Percentiles rank a stretch among this genome's conserved stretches.
Conservation (phyloP, 352 stramenopile genomes). For the Globisporangium orthogonon region DNA sequence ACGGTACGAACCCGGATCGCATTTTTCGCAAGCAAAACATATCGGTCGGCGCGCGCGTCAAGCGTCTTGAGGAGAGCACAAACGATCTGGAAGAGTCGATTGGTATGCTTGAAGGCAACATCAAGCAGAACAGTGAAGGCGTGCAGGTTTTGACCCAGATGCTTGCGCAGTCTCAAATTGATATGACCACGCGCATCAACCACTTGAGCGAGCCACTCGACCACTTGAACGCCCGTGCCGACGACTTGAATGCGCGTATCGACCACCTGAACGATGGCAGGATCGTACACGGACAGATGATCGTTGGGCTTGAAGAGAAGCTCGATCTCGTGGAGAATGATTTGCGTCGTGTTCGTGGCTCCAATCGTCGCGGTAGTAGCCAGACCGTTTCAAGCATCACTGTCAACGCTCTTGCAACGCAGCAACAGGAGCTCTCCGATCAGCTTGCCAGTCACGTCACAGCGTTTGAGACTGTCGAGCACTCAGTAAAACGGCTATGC, state of each 20-base stretch:
- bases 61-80: conserved; percentile 46
- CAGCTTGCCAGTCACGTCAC: conserved; percentile 22
- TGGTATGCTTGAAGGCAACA: conserved; percentile 33
- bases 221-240: conserved; percentile 15
- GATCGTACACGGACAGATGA: conserved; percentile 28
- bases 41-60: conserved; percentile 56
- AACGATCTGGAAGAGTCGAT: conserved; percentile 43
- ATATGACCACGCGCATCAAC: conserved; percentile 28
- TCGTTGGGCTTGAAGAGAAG: conserved; percentile 55
- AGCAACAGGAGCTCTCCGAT: conserved; percentile 26
- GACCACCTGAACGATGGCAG: conserved; percentile 35
- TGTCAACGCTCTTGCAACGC: conserved; percentile 15
- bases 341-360: conserved; percentile 38
- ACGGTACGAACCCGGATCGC: conserved; percentile 39
- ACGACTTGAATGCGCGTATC: conserved; percentile 22
- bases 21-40: conserved; percentile 56
- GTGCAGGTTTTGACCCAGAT: conserved; percentile 31
- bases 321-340: conserved; percentile 47
- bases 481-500: conserved; percentile 20
- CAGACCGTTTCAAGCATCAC: conserved; percentile 19
- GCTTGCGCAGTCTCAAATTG: conserved; percentile 29
- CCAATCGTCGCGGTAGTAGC: conserved; percentile 26
- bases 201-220: conserved; percentile 23
- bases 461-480: conserved; percentile 25
- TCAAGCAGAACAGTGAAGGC: conserved; percentile 29